phyloP scores from a whole-genome alignment of 208 protist genomes.

The Naegleria gruberi region DNA sequence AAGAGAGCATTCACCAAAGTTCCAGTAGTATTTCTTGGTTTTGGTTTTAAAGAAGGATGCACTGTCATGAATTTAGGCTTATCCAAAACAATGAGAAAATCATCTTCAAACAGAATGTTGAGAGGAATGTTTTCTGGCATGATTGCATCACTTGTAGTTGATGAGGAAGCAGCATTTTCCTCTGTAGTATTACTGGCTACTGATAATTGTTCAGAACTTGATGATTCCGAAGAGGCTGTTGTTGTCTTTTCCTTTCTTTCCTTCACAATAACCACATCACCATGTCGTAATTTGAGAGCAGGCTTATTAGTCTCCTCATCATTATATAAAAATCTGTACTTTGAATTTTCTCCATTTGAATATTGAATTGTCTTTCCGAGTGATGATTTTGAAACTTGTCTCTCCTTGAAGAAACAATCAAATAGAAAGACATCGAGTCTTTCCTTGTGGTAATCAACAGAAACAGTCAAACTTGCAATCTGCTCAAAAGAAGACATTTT shows the following conservation, averaged over 20 bases:
- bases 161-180: background rate
- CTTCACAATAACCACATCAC: background rate
- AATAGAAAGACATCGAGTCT: background rate
- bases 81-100: background rate
- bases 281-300: background rate
- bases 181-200: background rate
- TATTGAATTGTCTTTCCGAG: background rate
- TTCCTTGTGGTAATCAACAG: background rate
- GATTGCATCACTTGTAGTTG: background rate
- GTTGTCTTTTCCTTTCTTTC: background rate
- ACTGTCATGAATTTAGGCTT: slow-evolving; percentile 20
- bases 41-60: background rate
- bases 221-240: background rate
- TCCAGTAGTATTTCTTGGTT: background rate
- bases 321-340: background rate
- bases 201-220: background rate
- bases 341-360: background rate
- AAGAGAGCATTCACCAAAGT: slow-evolving; percentile 24
- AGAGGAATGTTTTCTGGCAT: slow-evolving; percentile 6
- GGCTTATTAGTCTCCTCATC: background rate
- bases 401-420: background rate
- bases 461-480: background rate
- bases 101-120: slow-evolving; percentile 19
- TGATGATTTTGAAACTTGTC: background rate
- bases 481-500: background rate